Conservation (phyloP, 805 yeast genomes). For the Metahyphopichia silvanorum region DNA sequence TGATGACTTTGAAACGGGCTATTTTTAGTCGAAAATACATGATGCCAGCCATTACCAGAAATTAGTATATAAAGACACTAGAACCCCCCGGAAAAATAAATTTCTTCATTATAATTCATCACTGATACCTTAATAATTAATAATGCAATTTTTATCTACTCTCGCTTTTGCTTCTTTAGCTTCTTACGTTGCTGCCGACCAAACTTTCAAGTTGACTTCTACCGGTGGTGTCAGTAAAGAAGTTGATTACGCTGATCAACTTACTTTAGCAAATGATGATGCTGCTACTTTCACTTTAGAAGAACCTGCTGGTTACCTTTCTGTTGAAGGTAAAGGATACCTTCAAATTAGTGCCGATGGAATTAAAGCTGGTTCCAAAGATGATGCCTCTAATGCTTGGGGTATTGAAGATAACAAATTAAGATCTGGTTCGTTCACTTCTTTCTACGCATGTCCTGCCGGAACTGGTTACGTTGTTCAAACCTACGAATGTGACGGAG, state of each 20-base stretch:
- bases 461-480: slow-evolving; percentile 12
- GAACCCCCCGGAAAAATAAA: too few relatives aligned
- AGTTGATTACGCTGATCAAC: slow-evolving; percentile 12
- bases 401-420: slow-evolving; percentile 24
- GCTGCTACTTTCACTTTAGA: slow-evolving; percentile 19
- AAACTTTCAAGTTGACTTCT: slow-evolving; percentile 25
- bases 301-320: slow-evolving; percentile 28
- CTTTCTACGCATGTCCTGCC: slow-evolving; percentile 24
- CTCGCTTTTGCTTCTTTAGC: slow-evolving; percentile 20
- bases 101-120: too few relatives aligned
- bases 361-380: slow-evolving; percentile 9
- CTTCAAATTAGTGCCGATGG: slow-evolving; percentile 14
- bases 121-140: too few relatives aligned
- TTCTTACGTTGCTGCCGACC: slow-evolving; percentile 26
- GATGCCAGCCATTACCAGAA: too few relatives aligned
- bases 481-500: slow-evolving; percentile 7
- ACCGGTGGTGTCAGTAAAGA: slow-evolving; percentile 19
- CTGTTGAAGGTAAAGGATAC: slow-evolving; percentile 17
- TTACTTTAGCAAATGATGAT: slow-evolving; percentile 12
- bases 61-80: too few relatives aligned
- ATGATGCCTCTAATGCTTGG: slow-evolving; percentile 20
- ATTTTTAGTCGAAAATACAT: too few relatives aligned
- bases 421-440: slow-evolving; percentile 15
- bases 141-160: slow-evolving; percentile 9
- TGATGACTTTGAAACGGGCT: too few relatives aligned